These are phyloP conservation scores for Typha latifolia DNA, from an alignment of 176 grass and related monocot species.

Conservation along the genomic window DNA sequence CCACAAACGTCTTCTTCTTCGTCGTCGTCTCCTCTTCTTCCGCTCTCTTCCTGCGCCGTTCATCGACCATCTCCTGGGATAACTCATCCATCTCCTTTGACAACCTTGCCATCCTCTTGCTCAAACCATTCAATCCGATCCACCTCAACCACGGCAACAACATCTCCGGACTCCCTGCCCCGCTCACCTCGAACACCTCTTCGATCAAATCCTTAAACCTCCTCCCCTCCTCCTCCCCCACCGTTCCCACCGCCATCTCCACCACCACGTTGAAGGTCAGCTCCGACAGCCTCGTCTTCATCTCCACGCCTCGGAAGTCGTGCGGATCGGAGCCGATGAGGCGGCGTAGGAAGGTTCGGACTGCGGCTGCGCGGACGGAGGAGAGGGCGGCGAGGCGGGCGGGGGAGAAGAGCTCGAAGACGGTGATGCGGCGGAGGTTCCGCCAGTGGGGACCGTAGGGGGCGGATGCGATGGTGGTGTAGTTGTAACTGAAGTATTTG, in stretches of 20 bases:
- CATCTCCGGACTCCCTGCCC: constrained; percentile 39
- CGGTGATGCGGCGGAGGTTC: constrained; percentile 37
- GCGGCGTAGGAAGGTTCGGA: too few species aligned
- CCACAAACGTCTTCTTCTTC: constrained; percentile 55
- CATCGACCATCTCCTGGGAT: constrained; percentile 38
- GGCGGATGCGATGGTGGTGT: constrained; percentile 24
- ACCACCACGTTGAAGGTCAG: constrained; percentile 50
- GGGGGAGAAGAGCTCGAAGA: constrained; percentile 33
- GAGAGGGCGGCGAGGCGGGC: constrained; percentile 29
- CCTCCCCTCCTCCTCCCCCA: constrained; percentile 30
- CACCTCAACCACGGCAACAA: constrained; percentile 55
- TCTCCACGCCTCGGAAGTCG: constrained; percentile 10
- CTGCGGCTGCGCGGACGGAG: constrained; percentile 10
- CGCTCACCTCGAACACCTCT: constrained; percentile 16
- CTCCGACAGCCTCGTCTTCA: constrained; percentile 55
- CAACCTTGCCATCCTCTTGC: constrained; percentile 25
- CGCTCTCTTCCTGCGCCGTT: constrained; percentile 16
- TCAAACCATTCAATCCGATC: constrained; percentile 39
- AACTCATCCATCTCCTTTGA: constrained; percentile 34
- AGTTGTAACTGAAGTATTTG: constrained; percentile 26
- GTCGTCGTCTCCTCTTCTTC: constrained; percentile 15
- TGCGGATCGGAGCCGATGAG: too few species aligned
- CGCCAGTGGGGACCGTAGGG: constrained; percentile 45
- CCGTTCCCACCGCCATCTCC: constrained; percentile 53
- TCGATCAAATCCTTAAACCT: constrained; percentile 35